These are phyloP conservation scores for Yarrowia osloensis DNA, from an alignment of 805 yeast species.

Conservation along the genomic window DNA sequence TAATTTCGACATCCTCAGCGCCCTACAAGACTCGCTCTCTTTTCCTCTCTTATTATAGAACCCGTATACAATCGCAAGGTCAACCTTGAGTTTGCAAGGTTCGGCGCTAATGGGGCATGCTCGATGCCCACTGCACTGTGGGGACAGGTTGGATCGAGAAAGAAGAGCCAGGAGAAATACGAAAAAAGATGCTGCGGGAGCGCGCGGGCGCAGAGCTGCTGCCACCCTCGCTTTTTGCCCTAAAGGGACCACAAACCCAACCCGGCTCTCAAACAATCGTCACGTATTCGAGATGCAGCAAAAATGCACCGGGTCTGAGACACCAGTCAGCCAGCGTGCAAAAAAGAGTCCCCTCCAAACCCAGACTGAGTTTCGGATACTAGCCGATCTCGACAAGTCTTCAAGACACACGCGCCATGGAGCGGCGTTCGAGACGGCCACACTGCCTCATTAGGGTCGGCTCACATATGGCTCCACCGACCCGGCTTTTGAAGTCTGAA, in stretches of 20 bases:
- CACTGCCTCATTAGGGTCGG: too few species aligned
- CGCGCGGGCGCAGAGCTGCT: too few species aligned
- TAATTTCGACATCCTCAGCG: too few species aligned
- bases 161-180: background rate
- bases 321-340: background rate
- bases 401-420: too few species aligned
- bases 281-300: slow-evolving; percentile 5
- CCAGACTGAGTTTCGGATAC: background rate
- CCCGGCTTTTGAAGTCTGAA: too few species aligned
- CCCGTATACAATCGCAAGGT: background rate
- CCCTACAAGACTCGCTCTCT: too few species aligned
- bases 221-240: too few species aligned
- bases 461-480: too few species aligned
- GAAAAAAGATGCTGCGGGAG: too few species aligned
- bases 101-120: background rate
- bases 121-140: background rate
- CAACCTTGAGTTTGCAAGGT: background rate
- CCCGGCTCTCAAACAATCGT: too few species aligned
- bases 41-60: background rate
- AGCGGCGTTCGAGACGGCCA: background rate
- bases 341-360: too few species aligned
- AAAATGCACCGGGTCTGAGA: background rate
- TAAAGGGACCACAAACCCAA: too few species aligned
- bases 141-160: background rate
- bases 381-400: background rate